Conservation (phyloP, 1,284 basidiomycete genomes). For the Microbotryum saponariae region DNA sequence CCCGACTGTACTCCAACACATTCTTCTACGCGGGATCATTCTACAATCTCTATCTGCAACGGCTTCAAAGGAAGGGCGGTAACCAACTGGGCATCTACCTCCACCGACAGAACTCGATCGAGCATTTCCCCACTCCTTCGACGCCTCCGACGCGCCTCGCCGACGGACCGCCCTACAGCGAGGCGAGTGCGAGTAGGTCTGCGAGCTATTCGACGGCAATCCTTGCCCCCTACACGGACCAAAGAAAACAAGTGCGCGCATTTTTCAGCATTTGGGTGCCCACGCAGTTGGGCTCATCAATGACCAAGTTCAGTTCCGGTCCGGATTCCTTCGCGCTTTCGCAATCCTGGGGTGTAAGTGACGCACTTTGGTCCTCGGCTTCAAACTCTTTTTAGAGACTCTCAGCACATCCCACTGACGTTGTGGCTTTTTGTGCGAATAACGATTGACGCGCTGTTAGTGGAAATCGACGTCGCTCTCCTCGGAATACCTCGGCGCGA, state of each 20-base stretch:
- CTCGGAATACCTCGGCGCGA: conserved; percentile 15
- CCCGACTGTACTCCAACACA: conserved; percentile 50
- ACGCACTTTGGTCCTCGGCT: conserved; percentile 44
- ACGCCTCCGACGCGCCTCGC: conserved; percentile 43
- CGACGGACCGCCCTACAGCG: neutral
- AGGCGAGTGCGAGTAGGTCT: neutral
- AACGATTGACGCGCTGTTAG: conserved; percentile 58
- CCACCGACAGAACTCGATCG: conserved; percentile 70
- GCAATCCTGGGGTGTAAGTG: conserved; percentile 47
- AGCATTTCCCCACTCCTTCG: conserved; percentile 49
- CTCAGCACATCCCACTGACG: conserved; percentile 26
- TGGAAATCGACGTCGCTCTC: conserved; percentile 50
- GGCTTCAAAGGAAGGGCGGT: conserved; percentile 60
- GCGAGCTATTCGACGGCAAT: neutral
- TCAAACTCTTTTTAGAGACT: conserved; percentile 41
- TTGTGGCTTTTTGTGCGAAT: neutral
- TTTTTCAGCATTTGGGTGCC: conserved; percentile 77
- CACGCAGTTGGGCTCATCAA: conserved; percentile 50
- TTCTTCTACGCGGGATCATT: conserved; percentile 52
- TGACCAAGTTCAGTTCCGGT: conserved; percentile 74
- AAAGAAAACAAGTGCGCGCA: conserved; percentile 43
- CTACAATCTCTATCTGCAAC: conserved; percentile 81
- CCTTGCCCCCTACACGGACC: conserved; percentile 42
- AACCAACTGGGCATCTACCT: conserved; percentile 83
- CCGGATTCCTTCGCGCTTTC: conserved; percentile 73